Percentiles rank a stretch among this genome's conserved stretches.
phyloP scores from a whole-genome alignment of 2,329 filamentous ascomycete genomes.

The Fusarium gaditjirri region DNA sequence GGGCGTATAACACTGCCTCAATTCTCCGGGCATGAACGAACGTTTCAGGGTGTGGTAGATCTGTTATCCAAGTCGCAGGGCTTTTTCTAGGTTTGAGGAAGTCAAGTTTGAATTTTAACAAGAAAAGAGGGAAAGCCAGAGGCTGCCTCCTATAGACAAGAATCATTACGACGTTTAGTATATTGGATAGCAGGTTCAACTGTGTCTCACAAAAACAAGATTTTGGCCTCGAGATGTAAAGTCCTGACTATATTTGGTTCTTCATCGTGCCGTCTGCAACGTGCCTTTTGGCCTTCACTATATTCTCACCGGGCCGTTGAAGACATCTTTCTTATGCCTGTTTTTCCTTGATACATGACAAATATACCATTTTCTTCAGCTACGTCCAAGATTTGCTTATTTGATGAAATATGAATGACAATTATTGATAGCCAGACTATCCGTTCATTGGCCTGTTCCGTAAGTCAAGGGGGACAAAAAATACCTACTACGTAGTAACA shows the following conservation, averaged over 20 bases:
- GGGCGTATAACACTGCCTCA: not conserved
- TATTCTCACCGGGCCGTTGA: no score
- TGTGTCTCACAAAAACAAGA: not conserved
- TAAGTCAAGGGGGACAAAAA: no score
- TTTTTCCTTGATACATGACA: not conserved
- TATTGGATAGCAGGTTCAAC: not conserved
- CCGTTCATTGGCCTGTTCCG: not conserved
- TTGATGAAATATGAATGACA: not conserved
- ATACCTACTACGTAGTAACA: no score
- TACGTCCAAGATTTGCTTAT: not conserved
- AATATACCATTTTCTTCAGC: not conserved
- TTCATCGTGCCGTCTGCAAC: not conserved
- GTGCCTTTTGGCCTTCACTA: not conserved
- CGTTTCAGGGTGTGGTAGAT: constrained; percentile 38
- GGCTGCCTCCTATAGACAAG: constrained; percentile 29
- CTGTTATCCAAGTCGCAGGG: constrained; percentile 42
- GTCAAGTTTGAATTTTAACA: constrained; percentile 34
- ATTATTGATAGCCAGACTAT: not conserved
- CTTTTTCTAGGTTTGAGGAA: constrained; percentile 22
- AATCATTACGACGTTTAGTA: constrained; percentile 21
- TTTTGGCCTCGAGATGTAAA: not conserved
- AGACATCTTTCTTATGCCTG: not conserved
- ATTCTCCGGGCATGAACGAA: constrained; percentile 28
- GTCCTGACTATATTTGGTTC: not conserved
- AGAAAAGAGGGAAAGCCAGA: constrained; percentile 20